phyloP scores from a whole-genome alignment of 352 stramenopile genomes.

The Blastocystis sp. region DNA sequence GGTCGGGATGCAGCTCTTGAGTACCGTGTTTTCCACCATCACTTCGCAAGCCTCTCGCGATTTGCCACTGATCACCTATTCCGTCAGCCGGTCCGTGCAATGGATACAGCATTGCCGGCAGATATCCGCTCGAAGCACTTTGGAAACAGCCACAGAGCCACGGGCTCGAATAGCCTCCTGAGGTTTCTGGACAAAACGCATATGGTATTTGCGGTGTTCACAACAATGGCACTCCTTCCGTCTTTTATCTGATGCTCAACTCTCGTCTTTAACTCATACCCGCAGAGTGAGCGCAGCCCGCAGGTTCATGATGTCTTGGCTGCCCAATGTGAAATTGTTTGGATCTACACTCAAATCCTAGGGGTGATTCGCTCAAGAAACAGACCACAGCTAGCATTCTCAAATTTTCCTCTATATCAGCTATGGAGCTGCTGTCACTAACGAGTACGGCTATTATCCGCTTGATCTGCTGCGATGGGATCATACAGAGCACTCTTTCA shows the following conservation, averaged over 20 bases:
- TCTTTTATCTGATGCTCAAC: slow-evolving; percentile 19
- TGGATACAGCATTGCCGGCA: slow-evolving; percentile 6
- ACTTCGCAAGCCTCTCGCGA: not conserved
- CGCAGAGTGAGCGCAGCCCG: slow-evolving; percentile 10
- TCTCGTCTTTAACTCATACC: not conserved
- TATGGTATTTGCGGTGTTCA: slow-evolving; percentile 8
- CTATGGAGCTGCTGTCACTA: not conserved
- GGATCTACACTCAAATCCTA: slow-evolving; percentile 17
- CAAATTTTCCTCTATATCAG: not conserved
- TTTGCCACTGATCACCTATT: slow-evolving; percentile 25
- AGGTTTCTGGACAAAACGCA: slow-evolving; percentile 16
- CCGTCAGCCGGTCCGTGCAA: not conserved
- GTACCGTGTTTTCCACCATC: slow-evolving; percentile 12
- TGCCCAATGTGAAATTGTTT: not conserved
- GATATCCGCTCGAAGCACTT: slow-evolving; percentile 36
- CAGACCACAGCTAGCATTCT: not conserved
- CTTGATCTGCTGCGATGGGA: not conserved
- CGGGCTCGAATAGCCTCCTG: slow-evolving; percentile 26
- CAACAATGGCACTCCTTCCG: slow-evolving; percentile 15
- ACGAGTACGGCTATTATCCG: not conserved
- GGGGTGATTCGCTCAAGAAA: not conserved
- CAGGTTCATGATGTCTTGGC: slow-evolving; percentile 33
- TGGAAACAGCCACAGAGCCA: slow-evolving; percentile 21
- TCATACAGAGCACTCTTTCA: not conserved
- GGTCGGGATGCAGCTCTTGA: not conserved